Evolutionary conservation across 2,329 filamentous ascomycete species (phyloP).

Genomic region (Arthrobotrys pseudoclavata): DNA sequence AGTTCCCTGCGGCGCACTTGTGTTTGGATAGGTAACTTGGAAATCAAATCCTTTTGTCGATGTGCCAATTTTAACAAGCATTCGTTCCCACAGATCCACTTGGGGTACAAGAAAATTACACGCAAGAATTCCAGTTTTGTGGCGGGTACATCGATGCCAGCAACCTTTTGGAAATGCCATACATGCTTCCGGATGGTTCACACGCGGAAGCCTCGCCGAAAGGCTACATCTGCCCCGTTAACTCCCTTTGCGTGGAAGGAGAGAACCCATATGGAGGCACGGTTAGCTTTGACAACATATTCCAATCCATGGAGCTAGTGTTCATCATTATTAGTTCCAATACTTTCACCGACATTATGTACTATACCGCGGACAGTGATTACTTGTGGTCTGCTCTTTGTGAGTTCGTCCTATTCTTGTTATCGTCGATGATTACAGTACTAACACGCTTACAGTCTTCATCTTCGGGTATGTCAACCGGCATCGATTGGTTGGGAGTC

Average conservation of each 20-base stretch:
- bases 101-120: conserved; percentile 71
- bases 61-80: conserved; percentile 62
- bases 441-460: conserved; percentile 67
- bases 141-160: conserved; percentile 80
- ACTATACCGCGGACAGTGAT: conserved; percentile 91
- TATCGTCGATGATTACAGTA: neutral
- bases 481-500: neutral
- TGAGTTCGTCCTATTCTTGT: conserved; percentile 45
- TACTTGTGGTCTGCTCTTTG: conserved; percentile 86
- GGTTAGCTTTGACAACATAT: conserved; percentile 93
- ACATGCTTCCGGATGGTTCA: conserved; percentile 74
- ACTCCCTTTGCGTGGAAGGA: conserved; percentile 85
- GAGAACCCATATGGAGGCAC: conserved; percentile 85
- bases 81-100: conserved; percentile 67
- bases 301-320: conserved; percentile 90
- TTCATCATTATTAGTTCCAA: conserved; percentile 99
- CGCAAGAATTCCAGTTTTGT: conserved; percentile 81
- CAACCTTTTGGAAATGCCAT: conserved; percentile 75
- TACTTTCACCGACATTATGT: conserved; percentile 94
- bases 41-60: conserved; percentile 64
- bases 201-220: conserved; percentile 73
- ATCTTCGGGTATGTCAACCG: conserved; percentile 68
- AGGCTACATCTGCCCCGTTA: conserved; percentile 86
- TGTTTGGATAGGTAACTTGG: conserved; percentile 78
- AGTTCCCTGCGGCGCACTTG: conserved; percentile 82